A percentile compares a stretch with the other conserved stretches of the same genome.
phyloP scores from a whole-genome alignment of 2,329 filamentous ascomycete genomes.

The Hypoxylon sp. region DNA sequence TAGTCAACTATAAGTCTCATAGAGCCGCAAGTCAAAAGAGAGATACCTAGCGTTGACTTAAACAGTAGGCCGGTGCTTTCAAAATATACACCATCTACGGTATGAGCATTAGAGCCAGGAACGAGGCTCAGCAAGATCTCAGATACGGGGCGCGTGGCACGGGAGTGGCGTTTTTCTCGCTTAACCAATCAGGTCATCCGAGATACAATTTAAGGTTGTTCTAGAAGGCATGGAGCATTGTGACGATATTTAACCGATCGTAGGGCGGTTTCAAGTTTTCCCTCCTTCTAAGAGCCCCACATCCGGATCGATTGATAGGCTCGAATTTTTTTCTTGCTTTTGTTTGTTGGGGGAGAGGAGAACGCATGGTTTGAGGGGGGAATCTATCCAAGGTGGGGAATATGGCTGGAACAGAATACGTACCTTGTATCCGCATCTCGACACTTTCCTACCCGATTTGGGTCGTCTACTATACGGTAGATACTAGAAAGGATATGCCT shows the following conservation, averaged over 20 bases:
- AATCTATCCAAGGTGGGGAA: slow-evolving; percentile 27
- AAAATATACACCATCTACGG: neutral
- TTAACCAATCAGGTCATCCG: slow-evolving; percentile 15
- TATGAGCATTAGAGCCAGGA: neutral
- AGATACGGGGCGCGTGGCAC: slow-evolving; percentile 24
- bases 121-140: slow-evolving; percentile 31
- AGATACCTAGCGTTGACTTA: neutral
- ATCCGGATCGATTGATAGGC: slow-evolving; percentile 21
- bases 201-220: slow-evolving; percentile 37
- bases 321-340: slow-evolving; percentile 10
- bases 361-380: neutral
- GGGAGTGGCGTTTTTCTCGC: slow-evolving; percentile 35
- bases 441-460: slow-evolving; percentile 8
- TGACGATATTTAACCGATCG: slow-evolving; percentile 31
- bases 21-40: neutral
- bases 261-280: slow-evolving; percentile 37
- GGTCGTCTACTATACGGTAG: neutral
- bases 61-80: neutral
- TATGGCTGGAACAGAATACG: slow-evolving; percentile 7
- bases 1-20: neutral
- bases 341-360: slow-evolving; percentile 36
- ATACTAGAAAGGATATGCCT: slow-evolving; percentile 13
- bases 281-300: slow-evolving; percentile 23
- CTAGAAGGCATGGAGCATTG: slow-evolving; percentile 35
- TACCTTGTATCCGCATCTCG: neutral